Evolutionary conservation across 139 green algal genomes (phyloP).

Genomic region (Volvox africanus): DNA sequence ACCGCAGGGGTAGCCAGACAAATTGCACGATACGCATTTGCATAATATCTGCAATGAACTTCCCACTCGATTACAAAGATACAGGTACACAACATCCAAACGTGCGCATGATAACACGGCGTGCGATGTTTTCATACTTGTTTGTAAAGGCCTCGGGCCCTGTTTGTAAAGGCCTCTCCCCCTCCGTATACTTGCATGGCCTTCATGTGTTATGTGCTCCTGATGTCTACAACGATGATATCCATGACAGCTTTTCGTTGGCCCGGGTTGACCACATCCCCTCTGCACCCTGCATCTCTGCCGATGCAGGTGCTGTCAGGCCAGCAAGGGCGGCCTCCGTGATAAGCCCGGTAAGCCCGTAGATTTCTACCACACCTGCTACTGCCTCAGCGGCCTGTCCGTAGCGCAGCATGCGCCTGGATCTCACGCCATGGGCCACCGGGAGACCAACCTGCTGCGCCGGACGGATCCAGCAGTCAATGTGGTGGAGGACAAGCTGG

Average conservation of each 20-base stretch:
- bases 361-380: conserved; percentile 99
- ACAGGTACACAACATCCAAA: no score
- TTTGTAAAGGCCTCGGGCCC: no score
- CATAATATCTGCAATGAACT: no score
- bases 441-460: conserved; percentile 68
- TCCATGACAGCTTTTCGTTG: neutral
- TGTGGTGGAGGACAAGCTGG: conserved; percentile 72
- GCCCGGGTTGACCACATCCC: neutral
- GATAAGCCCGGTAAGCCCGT: conserved; percentile 95
- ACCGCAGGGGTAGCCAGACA: no score
- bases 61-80: no score
- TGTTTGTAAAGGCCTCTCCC: no score
- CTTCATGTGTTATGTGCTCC: no score
- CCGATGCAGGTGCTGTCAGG: conserved; percentile 58
- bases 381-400: conserved; percentile 94
- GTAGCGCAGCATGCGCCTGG: conserved; percentile 81
- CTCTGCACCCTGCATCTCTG: neutral
- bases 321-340: conserved; percentile 83
- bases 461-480: conserved; percentile 79
- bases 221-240: no score
- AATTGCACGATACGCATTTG: no score
- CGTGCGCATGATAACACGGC: no score
- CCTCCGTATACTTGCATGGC: no score
- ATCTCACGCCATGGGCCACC: conserved; percentile 61
- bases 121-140: no score